Evolutionary conservation across 768 basidiomycete species (phyloP).

Genomic region (Thelephora ganbajun): DNA sequence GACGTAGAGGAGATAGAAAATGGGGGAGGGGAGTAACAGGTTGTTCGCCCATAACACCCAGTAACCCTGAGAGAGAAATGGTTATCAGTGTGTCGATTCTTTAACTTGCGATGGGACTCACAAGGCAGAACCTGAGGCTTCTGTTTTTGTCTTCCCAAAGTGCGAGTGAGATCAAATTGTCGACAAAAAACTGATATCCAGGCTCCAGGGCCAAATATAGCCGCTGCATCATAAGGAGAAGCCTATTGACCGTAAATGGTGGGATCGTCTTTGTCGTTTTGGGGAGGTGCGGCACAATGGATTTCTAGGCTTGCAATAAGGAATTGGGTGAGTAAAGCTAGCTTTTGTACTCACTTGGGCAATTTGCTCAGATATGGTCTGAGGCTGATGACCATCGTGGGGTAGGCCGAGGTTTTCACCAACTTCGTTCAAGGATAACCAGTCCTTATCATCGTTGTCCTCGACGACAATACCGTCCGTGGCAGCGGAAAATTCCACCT

Average conservation of each 20-base stretch:
- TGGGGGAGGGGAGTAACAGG: conserved; percentile 36
- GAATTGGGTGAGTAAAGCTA: neutral
- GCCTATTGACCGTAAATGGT: conserved; percentile 38
- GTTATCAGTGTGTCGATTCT: neutral
- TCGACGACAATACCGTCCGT: conserved; percentile 8
- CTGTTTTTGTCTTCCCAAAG: conserved; percentile 37
- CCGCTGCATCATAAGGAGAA: conserved; percentile 37
- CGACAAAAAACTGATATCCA: conserved; percentile 31
- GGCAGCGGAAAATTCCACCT: conserved; percentile 11
- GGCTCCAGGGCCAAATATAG: conserved; percentile 41
- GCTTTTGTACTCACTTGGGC: conserved; percentile 1
- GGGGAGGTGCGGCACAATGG: conserved; percentile 35
- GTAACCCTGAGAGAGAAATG: conserved; percentile 26
- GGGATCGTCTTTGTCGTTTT: conserved; percentile 23
- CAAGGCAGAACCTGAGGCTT: conserved; percentile 37
- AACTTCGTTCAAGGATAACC: conserved; percentile 11
- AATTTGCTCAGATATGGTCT: conserved; percentile 8
- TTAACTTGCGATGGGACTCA: conserved; percentile 18
- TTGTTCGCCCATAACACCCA: conserved; percentile 55
- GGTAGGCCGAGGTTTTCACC: conserved; percentile 9
- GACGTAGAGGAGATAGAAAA: conserved; percentile 32
- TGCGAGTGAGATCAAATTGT: conserved; percentile 27
- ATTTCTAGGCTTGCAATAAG: conserved; percentile 16
- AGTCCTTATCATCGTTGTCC: conserved; percentile 4
- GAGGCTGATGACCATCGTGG: conserved; percentile 3